phyloP scores from a whole-genome alignment of 352 stramenopile species.

The Phytophthora cactorum region DNA sequence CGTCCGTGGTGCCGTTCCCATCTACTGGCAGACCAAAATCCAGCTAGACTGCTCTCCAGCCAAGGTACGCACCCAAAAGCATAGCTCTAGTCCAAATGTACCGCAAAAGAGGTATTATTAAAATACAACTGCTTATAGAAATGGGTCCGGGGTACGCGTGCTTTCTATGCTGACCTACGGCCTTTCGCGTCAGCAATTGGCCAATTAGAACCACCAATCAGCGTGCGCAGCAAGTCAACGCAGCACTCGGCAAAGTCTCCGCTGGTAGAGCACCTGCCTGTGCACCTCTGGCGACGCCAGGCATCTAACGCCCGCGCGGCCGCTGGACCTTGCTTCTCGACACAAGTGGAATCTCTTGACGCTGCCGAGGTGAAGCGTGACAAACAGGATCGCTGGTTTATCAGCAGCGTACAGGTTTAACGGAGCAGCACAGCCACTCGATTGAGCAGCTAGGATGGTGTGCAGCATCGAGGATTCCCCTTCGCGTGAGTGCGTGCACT shows the following conservation, averaged over 20 bases:
- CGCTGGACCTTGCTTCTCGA: background rate
- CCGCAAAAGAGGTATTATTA: no score
- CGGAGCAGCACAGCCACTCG: background rate
- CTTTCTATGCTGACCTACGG: slow-evolving; percentile 7
- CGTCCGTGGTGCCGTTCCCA: no score
- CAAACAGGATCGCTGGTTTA: background rate
- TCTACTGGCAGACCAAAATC: no score
- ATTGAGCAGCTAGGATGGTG: slow-evolving; percentile 36
- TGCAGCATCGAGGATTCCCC: slow-evolving; percentile 48
- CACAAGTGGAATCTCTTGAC: slow-evolving; percentile 39
- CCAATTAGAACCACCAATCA: slow-evolving; percentile 33
- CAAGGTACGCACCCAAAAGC: no score
- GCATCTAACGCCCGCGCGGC: slow-evolving; percentile 8
- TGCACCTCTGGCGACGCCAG: slow-evolving; percentile 8
- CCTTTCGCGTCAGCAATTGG: slow-evolving; percentile 21
- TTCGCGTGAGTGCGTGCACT: slow-evolving; percentile 42
- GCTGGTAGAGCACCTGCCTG: slow-evolving; percentile 2
- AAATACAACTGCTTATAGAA: no score
- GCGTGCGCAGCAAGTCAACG: slow-evolving; percentile 7
- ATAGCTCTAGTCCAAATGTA: no score
- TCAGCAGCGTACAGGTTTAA: background rate
- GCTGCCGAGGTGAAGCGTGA: background rate
- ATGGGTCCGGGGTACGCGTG: background rate
- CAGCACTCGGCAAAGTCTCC: slow-evolving; percentile 16
- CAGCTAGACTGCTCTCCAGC: no score